Evolutionary conservation across 441 rosid genomes (phyloP).

Genomic region (Brassica hybrid): DNA sequence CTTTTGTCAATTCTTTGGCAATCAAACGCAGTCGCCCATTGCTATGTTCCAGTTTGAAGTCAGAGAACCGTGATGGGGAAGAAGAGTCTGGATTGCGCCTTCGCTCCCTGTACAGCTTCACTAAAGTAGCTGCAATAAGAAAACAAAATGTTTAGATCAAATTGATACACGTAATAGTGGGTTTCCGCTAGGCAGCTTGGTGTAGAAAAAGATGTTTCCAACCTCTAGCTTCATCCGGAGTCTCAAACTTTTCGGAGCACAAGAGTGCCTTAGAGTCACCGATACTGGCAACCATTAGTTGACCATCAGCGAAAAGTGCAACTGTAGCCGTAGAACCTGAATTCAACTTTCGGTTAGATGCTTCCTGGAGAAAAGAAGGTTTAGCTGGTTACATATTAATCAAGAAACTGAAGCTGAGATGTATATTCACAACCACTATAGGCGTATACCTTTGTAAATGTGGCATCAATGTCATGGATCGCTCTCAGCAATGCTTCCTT

Average conservation of each 20-base stretch:
- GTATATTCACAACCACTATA: background rate
- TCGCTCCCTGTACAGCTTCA: slow-evolving; percentile 73
- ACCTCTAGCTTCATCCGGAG: slow-evolving; percentile 92
- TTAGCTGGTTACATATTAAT: slow-evolving; percentile 16
- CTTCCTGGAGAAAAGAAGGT: slow-evolving; percentile 65
- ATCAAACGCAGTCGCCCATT: slow-evolving; percentile 58
- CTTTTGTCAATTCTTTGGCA: slow-evolving; percentile 81
- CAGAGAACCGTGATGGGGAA: slow-evolving; percentile 52
- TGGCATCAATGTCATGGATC: slow-evolving; percentile 84
- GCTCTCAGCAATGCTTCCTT: slow-evolving; percentile 92
- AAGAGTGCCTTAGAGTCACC: slow-evolving; percentile 96
- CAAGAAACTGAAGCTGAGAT: slow-evolving; percentile 22
- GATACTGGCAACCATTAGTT: slow-evolving; percentile 81
- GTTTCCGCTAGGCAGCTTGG: too few relatives aligned
- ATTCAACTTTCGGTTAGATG: slow-evolving; percentile 59
- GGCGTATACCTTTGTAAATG: slow-evolving; percentile 69
- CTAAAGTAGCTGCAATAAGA: slow-evolving; percentile 68
- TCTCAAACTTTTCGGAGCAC: slow-evolving; percentile 82
- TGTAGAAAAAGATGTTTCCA: slow-evolving; percentile 34
- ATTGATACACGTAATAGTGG: background rate
- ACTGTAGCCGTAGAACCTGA: slow-evolving; percentile 93
- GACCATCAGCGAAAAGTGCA: slow-evolving; percentile 79
- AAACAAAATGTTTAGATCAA: slow-evolving; percentile 31
- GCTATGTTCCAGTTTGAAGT: slow-evolving; percentile 50
- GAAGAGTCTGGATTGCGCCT: slow-evolving; percentile 61